Base-by-base conservation (phyloP, 495 filamentous ascomycete species). In the Penicillium cataractarum region DNA sequence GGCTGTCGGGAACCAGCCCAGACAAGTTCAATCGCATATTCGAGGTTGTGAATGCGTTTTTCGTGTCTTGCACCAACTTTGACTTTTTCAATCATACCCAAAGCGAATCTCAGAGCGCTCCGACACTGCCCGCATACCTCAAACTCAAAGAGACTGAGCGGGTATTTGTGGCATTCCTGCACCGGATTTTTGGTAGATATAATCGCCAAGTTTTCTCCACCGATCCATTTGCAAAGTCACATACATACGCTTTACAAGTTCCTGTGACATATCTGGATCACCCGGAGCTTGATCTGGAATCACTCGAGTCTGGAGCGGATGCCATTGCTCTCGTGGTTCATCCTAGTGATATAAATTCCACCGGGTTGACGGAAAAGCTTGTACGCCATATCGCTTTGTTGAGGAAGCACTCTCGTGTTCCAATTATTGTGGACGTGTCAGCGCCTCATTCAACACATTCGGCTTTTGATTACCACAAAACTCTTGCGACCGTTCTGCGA, bases 61-160 rank as follows among this genome's bases (percentile, higher is more conserved):
- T 70, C 66, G 74, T 78, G 54, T 65, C 69, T 17, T 89, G 86
- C 71, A 87, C 89, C 24, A 91, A 90, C 62, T 81, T 87, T 44
- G 88, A 91, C 68, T 91, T 87, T 61, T 91, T 86, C 77, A 92
- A 92, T 64, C 70, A 88, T 42, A 69, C 67, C 1, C 69, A 72
- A 39, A 46, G 39, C 0, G 35, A 55, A 44, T 35, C 53, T 48
- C 26, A 35, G 35, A 37, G 29, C 17, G 53, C 53, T 17, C 62
- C 46, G n/a, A 19, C 42, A n/a, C 32, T 44, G 15, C 54, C 63
- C 12, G 40, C 51, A 4, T 62, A 66, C 22, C 60, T 74, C 22
- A 72, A 69, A 80, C 77, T 64, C 77, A 88, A 67, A 66, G 67
- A 67, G 62, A 75, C 64, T 37, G 76, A 70, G 64, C 66, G 70